Percentiles rank a stretch among this genome's conserved stretches.
phyloP scores from a whole-genome alignment of 2,329 filamentous ascomycete genomes.

The Endocalyx cinctus region DNA sequence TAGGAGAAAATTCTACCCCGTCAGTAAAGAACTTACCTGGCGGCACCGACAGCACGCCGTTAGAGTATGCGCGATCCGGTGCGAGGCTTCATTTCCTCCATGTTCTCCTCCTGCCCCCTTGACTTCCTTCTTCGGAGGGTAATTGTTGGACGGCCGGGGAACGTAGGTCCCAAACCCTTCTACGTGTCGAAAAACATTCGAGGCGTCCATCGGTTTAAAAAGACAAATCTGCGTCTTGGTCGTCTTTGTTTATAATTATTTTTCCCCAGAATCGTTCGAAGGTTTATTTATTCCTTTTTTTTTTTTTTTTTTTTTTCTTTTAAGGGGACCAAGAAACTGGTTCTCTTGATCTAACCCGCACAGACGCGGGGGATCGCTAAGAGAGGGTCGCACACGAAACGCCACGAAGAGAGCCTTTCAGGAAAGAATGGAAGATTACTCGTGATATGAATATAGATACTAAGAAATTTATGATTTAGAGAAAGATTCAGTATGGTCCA shows the following conservation, averaged over 20 bases:
- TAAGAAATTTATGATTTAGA: too few relatives aligned
- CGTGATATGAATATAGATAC: too few relatives aligned
- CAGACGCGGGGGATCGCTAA: conserved; percentile 14
- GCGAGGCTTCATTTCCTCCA: conserved; percentile 46
- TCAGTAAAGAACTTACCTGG: conserved; percentile 55
- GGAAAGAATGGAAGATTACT: too few relatives aligned
- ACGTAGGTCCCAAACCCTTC: conserved; percentile 44
- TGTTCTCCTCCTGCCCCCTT: conserved; percentile 33
- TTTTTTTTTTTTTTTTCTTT: background rate
- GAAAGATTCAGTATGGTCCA: too few relatives aligned
- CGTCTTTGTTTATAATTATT: too few relatives aligned
- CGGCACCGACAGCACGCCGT: conserved; percentile 77
- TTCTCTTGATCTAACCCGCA: conserved; percentile 14
- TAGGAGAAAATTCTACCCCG: background rate
- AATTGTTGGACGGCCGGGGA: conserved; percentile 32
- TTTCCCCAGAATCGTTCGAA: too few relatives aligned
- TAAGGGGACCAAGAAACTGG: conserved; percentile 6
- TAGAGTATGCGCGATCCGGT: conserved; percentile 71
- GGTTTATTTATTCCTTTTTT: background rate
- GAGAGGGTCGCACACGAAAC: too few relatives aligned
- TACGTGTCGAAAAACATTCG: conserved; percentile 53
- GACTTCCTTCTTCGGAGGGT: conserved; percentile 23
- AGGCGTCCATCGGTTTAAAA: conserved; percentile 58
- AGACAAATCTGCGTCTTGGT: too few relatives aligned
- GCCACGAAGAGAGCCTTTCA: too few relatives aligned